These are phyloP conservation scores for Lignosus rhinocerotis DNA, from an alignment of 1,284 basidiomycete species.

Conservation along the genomic window DNA sequence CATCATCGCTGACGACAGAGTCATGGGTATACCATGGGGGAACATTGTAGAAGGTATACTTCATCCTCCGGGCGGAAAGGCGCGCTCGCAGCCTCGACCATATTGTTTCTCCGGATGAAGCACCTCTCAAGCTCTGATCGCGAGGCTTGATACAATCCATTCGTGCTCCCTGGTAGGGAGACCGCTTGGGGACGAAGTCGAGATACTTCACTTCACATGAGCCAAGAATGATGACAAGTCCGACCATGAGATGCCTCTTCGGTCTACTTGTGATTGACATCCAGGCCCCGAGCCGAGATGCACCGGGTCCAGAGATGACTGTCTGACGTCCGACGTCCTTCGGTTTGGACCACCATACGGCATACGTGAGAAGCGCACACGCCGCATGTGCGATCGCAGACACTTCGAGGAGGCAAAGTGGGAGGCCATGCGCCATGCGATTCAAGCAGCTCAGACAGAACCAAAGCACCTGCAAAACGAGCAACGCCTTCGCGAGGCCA, in stretches of 20 bases:
- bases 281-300: neutral
- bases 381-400: neutral
- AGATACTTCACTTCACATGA: neutral
- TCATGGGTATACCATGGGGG: neutral
- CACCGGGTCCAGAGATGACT: neutral
- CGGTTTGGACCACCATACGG: neutral
- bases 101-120: no score
- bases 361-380: neutral
- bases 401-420: neutral
- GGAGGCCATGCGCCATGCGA: neutral
- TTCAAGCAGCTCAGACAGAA: constrained; percentile 12
- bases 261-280: neutral
- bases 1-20: neutral
- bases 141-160: no score
- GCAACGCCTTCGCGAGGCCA: constrained; percentile 24
- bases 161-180: neutral
- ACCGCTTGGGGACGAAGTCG: neutral
- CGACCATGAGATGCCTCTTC: neutral
- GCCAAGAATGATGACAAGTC: no score
- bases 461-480: constrained; percentile 27
- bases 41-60: neutral
- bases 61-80: no score
- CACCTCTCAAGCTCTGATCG: no score
- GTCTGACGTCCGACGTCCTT: neutral
- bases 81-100: no score